Evolutionary conservation across 306 rosid genomes (phyloP), one percentile per base, ranked within the genome.

Genomic region (Prunus mume): DNA sequence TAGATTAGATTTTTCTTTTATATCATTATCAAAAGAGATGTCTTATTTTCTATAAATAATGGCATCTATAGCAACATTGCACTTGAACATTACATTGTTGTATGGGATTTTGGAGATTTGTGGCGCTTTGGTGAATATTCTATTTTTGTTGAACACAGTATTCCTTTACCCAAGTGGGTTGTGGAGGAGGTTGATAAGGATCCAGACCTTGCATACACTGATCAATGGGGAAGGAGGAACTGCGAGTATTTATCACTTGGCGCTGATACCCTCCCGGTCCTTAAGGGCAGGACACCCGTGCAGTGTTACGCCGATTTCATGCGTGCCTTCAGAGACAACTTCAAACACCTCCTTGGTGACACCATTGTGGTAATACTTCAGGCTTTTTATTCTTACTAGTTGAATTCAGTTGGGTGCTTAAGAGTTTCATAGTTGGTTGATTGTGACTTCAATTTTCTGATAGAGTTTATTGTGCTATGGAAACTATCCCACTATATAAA

Each of bases 191-290:
- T 89, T 27, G 79, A 91, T 3, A 86, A 81, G 22, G 99, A 96
- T 70, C 89, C 72, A 10, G 94, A 96, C 84, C 93, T 96, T 71
- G 97, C 93, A 25, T 96, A 91, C 64, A 92, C 97, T 34, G 99
- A 96, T 86, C 98, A 92, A 81, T 96, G 99, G 99, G 98, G 99
- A 45, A 88, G 87, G 76, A 89, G 98, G 82, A 96, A 96, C 76
- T 68, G 77, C 7, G 99, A 96, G 84, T 96, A 92, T 80, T 0
- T 92, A 46, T 96, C 99, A 12, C 93, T 96, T 60, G 99, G 97
- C 9, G 85, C 88, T 55, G 99, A 96, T 81, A 89, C 86, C 69
- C 84, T 92, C 56, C 97, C 99, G 0, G 98, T 82, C 10, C 97
- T 96, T 58, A 96, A 96, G 85, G 99, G 98, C 72, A 88, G 99